phyloP scores from a whole-genome alignment of 2,329 filamentous ascomycete species.

The Dactylellina cionopaga region DNA sequence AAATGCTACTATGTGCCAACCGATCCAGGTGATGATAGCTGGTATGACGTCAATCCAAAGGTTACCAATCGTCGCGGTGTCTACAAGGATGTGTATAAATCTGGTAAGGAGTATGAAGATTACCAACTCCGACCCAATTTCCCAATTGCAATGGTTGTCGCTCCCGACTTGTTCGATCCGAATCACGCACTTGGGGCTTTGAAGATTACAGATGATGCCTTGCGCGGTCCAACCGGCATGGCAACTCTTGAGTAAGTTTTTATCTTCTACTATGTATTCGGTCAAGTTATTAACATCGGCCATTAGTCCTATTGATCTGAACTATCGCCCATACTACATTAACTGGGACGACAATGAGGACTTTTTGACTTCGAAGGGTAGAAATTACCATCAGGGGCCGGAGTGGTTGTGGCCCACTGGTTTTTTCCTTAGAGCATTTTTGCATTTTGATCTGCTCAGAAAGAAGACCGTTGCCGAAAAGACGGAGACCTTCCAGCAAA shows the following conservation, averaged over 20 bases:
- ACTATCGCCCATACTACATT: conserved; percentile 93
- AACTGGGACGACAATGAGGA: conserved; percentile 93
- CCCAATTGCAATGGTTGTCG: conserved; percentile 92
- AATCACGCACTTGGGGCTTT: conserved; percentile 82
- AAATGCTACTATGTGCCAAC: conserved; percentile 87
- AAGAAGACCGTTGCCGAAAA: conserved; percentile 73
- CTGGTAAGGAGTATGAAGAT: conserved; percentile 95
- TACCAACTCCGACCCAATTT: conserved; percentile 97
- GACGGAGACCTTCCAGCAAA: conserved; percentile 92
- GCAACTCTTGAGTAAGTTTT: conserved; percentile 77
- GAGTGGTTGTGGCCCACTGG: conserved; percentile 99
- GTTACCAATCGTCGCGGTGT: conserved; percentile 92
- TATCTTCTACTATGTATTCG: neutral
- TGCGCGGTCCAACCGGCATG: conserved; percentile 92
- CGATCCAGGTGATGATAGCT: conserved; percentile 73
- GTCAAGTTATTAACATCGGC: neutral
- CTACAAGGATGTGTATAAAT: conserved; percentile 96
- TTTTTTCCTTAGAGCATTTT: conserved; percentile 89
- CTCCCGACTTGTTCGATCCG: conserved; percentile 84
- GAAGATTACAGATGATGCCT: conserved; percentile 77
- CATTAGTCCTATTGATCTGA: conserved; percentile 76
- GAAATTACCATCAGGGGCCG: conserved; percentile 97
- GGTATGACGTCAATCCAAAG: conserved; percentile 81
- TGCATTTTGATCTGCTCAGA: conserved; percentile 86
- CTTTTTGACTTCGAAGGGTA: conserved; percentile 89